Evolutionary conservation across 345 rosid species (phyloP), one percentile per base, ranked within the genome.

Genomic region (Eucalyptus grandis): DNA sequence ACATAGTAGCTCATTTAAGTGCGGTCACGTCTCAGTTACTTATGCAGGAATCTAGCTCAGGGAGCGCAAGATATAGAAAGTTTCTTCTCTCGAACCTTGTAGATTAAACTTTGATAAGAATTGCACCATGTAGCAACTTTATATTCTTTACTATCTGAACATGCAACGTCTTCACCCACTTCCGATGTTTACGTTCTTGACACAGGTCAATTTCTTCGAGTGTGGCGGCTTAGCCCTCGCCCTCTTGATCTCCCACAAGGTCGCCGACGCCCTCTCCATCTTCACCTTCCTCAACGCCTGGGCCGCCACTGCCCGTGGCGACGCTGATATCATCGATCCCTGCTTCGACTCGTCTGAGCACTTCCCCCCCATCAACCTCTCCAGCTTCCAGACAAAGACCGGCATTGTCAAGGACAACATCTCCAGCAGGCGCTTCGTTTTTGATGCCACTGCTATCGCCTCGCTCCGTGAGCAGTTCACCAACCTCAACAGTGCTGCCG

Each of bases 141-240:
- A 24, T 56, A 56, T 56, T 56, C 62, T 24, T 24, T 24, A 13
- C 31, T 2, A 62, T 62, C 34, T 62, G 86, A 34, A 34, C 43
- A 34, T 8, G 58, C 62, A 49, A 53, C 65, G 11, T 8, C 44
- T 34, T 86, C 58, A 19, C 86, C 34, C 86, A 34, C 86, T 81
- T 37, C 21, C 86, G 14, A 34, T 44, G 26, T 44, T 88, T 87
- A 89, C 88, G 8, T 22, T 90, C 11, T 21, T 26, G 24, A 91
- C 60, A 49, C 91, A 51, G 19, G 87, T 86, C 88, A 94, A 43
- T 88, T 53, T 90, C 88, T 90, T 94, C 24, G 89, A 91, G 17
- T 92, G 93, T 6, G 93, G 95, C 11, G 96, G 95, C 37, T 77
- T 92, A 14, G 93, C 90, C 14, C 26, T 94, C 11, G 40, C 87